Evolutionary conservation across 805 yeast genomes (phyloP), one percentile per base, ranked within the genome.

Genomic region (Saccharomycopsis sp.): DNA sequence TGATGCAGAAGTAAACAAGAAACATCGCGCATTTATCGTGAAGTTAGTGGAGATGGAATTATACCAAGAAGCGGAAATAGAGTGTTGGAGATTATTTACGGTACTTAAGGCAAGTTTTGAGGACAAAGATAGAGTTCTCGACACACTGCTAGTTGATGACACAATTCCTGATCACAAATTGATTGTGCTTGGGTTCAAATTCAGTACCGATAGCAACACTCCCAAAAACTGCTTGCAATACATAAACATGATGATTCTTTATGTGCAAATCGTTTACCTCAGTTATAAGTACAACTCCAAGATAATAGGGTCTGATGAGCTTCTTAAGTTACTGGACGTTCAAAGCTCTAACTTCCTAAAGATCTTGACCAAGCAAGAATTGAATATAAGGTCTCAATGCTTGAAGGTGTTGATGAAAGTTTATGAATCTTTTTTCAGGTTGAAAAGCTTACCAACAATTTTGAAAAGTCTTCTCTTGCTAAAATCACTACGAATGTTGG

Each of bases 211-310:
- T 16, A 34, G n/a, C 17, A 9, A 19, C 13, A 27, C 19, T 7
- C n/a, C 27, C 9, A 25, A n/a, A 25, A 25, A 25, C 27, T 9
- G 9, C 9, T 39, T 26, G 15, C 35, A 38, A 15, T 43, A 43
- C 17, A 4, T 43, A 13, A 35, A 31, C 15, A 34, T 38, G 12
- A 43, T 43, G 42, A 30, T 43, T 12, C 41, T 43, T 12, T 39
- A 36, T 22, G 39, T 39, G 7, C 44, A 43, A 18, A 29, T 34
- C 10, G 21, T 39, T n/a, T 37, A 39, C 19, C 21, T 43, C 3
- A 39, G 44, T 29, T 39, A 36, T 22, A 35, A 33, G n/a, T 12
- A 31, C 13, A n/a, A 15, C 9, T 19, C 32, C 12, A 39, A 43
- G 27, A 12, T 38, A 10, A 30, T 41, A 4, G 39, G 39, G 6